Percentiles rank a stretch among this genome's conserved stretches.
phyloP scores from a whole-genome alignment of 2,329 filamentous ascomycete genomes.

The Diaporthe caulivora region DNA sequence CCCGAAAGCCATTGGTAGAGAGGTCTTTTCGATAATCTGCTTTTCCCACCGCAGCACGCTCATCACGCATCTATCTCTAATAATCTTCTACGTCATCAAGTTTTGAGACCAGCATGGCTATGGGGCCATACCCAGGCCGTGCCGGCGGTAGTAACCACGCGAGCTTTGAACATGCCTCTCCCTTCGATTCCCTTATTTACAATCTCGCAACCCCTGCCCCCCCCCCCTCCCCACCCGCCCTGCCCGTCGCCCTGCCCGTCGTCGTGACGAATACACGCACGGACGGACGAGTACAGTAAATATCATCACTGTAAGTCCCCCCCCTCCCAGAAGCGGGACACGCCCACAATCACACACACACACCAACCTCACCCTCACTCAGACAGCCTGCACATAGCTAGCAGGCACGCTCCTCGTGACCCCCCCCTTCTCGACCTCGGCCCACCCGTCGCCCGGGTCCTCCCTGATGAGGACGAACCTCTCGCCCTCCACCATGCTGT shows the following conservation, averaged over 20 bases:
- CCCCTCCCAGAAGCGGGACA: too few species aligned
- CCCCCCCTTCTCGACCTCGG: slow-evolving; percentile 93
- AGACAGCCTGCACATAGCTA: slow-evolving; percentile 88
- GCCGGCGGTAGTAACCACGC: neutral
- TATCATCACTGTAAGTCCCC: too few species aligned
- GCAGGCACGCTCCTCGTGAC: slow-evolving; percentile 90
- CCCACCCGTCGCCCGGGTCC: slow-evolving; percentile 95
- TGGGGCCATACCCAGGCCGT: too few species aligned
- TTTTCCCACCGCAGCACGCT: neutral
- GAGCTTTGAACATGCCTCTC: neutral
- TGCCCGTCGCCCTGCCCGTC: too few species aligned
- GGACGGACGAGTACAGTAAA: neutral
- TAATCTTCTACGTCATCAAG: neutral
- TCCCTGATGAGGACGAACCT: slow-evolving; percentile 89
- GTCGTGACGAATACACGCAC: too few species aligned
- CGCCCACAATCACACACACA: too few species aligned
- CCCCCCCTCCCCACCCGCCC: too few species aligned
- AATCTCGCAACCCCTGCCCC: too few species aligned
- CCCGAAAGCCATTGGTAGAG: neutral
- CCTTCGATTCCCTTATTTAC: slow-evolving; percentile 28
- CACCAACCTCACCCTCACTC: slow-evolving; percentile 42
- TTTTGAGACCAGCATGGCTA: neutral
- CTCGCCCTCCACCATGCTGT: slow-evolving; percentile 92
- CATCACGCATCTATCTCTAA: slow-evolving; percentile 7
- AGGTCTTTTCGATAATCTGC: neutral